Percentiles rank a stretch among this genome's conserved stretches.
phyloP scores from a whole-genome alignment of 2,329 filamentous ascomycete genomes.

The Xenosphaeropsis pyriputrescens region DNA sequence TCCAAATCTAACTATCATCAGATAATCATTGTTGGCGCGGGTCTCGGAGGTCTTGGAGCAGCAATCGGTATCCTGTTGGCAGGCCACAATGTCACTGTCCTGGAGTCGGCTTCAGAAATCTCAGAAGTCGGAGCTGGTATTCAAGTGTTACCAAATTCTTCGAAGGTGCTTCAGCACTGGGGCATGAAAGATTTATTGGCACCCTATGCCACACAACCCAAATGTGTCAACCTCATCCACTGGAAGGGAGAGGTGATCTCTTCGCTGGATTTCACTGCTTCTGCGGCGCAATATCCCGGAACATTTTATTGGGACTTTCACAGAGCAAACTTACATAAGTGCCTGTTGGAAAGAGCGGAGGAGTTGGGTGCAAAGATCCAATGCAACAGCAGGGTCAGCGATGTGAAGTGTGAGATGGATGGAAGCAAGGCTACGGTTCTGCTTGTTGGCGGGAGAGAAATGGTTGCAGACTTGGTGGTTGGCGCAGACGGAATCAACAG shows the following conservation, averaged over 20 bases:
- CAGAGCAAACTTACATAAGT: conserved; percentile 28
- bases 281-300: conserved; percentile 10
- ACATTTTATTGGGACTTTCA: conserved; percentile 29
- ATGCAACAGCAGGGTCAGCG: conserved; percentile 22
- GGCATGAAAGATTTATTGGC: conserved; percentile 7
- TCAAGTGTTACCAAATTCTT: conserved; percentile 13
- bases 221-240: conserved; percentile 34
- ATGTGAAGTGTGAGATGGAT: conserved; percentile 12
- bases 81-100: conserved; percentile 23
- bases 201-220: conserved; percentile 17
- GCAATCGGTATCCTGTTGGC: conserved; percentile 13
- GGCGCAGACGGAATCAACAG: conserved; percentile 27
- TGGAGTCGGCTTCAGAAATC: conserved; percentile 24
- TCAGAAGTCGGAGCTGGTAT: conserved; percentile 21
- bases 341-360: conserved; percentile 23
- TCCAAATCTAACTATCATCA: not conserved
- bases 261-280: conserved; percentile 7
- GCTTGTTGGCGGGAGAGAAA: conserved; percentile 14
- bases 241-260: conserved; percentile 14
- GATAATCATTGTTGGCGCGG: conserved; percentile 37
- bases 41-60: conserved; percentile 34
- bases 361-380: conserved; percentile 22
- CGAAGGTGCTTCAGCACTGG: conserved; percentile 11
- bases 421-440: conserved; percentile 10
- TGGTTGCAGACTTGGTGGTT: conserved; percentile 21